These are phyloP conservation scores for Kurtzmaniella natalensis DNA, from an alignment of 1,139 yeast genomes.

Conservation along the genomic window DNA sequence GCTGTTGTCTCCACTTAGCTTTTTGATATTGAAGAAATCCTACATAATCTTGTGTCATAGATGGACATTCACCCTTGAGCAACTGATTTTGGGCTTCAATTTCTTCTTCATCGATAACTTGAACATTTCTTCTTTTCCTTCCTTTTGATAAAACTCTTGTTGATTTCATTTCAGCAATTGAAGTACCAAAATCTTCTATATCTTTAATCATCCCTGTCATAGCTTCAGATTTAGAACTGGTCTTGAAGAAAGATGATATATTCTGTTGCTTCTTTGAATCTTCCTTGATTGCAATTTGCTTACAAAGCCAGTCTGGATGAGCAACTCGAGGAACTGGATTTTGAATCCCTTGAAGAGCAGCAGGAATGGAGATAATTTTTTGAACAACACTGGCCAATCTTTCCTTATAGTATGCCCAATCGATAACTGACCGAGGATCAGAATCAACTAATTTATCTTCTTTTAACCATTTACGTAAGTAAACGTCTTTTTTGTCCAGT, in stretches of 20 bases:
- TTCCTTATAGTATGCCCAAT: constrained; percentile 91
- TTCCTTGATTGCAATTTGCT: constrained; percentile 51
- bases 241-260: constrained; percentile 54
- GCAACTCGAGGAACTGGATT: constrained; percentile 94
- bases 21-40: constrained; percentile 79
- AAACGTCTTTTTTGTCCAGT: constrained; percentile 63
- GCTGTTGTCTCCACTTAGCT: constrained; percentile 78
- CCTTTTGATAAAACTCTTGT: constrained; percentile 17
- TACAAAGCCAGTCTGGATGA: constrained; percentile 92
- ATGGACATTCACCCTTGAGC: constrained; percentile 59
- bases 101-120: constrained; percentile 34
- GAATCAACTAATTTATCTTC: constrained; percentile 76
- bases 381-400: constrained; percentile 91
- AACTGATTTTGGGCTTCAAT: constrained; percentile 39
- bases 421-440: constrained; percentile 85
- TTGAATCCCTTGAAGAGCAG: constrained; percentile 83
- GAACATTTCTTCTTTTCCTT: constrained; percentile 27
- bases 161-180: constrained; percentile 46
- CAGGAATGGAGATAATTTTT: constrained; percentile 94
- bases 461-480: constrained; percentile 79
- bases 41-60: constrained; percentile 67
- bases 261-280: constrained; percentile 73
- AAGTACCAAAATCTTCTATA: constrained; percentile 72
- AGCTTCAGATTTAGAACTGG: constrained; percentile 28
- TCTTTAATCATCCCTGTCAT: constrained; percentile 44